Evolutionary conservation across 1,284 basidiomycete species (phyloP), one percentile per base, ranked within the genome.

Genomic region (Tylopilus sp.): DNA sequence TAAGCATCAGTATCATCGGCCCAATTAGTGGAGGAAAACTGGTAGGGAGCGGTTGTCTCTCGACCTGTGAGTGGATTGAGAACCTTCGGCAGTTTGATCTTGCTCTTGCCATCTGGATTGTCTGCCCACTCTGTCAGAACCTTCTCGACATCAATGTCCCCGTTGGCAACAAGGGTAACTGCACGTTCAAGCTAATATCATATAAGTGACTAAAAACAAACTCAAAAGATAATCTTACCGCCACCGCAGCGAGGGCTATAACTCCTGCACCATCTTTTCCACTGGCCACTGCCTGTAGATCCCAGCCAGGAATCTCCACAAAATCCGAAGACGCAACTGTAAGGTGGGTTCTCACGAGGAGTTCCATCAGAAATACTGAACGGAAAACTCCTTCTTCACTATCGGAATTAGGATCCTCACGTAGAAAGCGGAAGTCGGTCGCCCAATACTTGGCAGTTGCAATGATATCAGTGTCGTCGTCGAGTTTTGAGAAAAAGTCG

Each of bases 401-500:
- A 29, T 29, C 29, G 29, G 29, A 18, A 47, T 47, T 16, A 6
- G 18, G 44, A n/a, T 57, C 39, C 12, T 57, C 55, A 10, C 39
- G 8, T 19, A 57, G 29, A 16, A 57, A 57, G 39, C 16, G 19
- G 26, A 41, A 57, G 4, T 57, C 38, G 4, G 13, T 29, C 16
- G 10, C 4, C 38, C 41, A 19, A 19, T 41, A 19, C 6, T 57
- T 9, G 19, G 55, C n/a, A 26, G 26, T 5, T 26, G 38, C 6
- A 24, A 18, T 16, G 13, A 15, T 39, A 22, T 56, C 38, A 41
- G n/a, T 18, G 16, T 41, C 16, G 19, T 15, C n/a, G 7, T 41
- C 16, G 18, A 57, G 38, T 7, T 24, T 49, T 4, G 49, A 54
- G 24, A 69, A 41, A 8, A 69, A 70, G 47, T 61, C n/a, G 1